These are phyloP conservation scores for Coemansia sp. DNA, from an alignment of 192 early-diverging fungal genomes.

Conservation along the genomic window DNA sequence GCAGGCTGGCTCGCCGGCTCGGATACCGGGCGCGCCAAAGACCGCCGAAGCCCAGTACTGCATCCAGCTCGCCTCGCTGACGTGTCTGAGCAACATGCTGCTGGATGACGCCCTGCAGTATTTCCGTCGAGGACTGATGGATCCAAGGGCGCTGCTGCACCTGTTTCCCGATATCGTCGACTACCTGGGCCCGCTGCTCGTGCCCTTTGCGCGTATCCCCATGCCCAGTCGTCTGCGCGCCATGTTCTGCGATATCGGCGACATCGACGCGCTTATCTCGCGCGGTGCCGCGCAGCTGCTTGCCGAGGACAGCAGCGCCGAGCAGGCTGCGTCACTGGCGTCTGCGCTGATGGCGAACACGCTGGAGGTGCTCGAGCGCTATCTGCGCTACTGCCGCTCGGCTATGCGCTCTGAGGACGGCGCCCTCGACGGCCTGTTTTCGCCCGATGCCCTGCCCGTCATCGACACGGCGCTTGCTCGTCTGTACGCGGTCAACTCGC, in stretches of 20 bases:
- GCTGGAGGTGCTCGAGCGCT: conserved; percentile 40
- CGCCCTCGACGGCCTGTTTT: conserved; percentile 6
- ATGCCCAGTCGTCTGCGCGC: conserved; percentile 31
- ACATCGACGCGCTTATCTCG: conserved; percentile 11
- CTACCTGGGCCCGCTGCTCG: conserved; percentile 32
- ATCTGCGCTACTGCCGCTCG: conserved; percentile 23
- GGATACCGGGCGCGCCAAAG: background rate
- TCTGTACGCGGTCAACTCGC: conserved; percentile 25
- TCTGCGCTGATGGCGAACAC: conserved; percentile 21
- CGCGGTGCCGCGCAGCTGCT: conserved; percentile 12
- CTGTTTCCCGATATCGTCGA: conserved; percentile 28
- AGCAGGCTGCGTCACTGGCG: conserved; percentile 9
- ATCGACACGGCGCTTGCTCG: conserved; percentile 43
- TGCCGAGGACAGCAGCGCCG: conserved; percentile 13
- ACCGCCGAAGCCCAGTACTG: conserved; percentile 32
- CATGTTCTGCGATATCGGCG: conserved; percentile 28
- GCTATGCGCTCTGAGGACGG: conserved; percentile 9
- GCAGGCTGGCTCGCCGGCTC: background rate
- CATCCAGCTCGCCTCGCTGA: conserved; percentile 37
- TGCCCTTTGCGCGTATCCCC: conserved; percentile 34
- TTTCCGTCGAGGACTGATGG: conserved; percentile 31
- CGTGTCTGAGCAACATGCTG: conserved; percentile 26
- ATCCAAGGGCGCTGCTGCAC: conserved; percentile 43
- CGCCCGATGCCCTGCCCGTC: conserved; percentile 26
- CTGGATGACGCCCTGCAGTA: conserved; percentile 43